These are phyloP conservation scores for Magnusiomyces tetraspermus DNA, from an alignment of 1,139 yeast species.

Conservation along the genomic window DNA sequence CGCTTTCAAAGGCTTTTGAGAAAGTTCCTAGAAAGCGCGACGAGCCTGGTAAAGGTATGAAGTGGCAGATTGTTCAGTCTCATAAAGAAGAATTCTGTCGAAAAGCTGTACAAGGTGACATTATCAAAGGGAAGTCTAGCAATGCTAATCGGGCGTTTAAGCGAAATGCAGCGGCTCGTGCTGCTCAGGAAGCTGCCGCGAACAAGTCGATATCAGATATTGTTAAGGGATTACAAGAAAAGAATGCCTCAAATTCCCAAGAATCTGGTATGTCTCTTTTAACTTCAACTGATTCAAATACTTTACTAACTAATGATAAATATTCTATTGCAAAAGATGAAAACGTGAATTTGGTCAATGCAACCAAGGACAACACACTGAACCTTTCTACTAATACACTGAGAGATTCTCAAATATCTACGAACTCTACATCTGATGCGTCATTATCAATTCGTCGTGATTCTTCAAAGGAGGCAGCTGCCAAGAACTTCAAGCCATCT, in stretches of 20 bases:
- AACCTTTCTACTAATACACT: neutral
- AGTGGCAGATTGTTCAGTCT: slow-evolving; percentile 89
- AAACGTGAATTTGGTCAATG: too few relatives aligned
- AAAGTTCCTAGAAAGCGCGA: slow-evolving; percentile 91
- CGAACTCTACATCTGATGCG: too few relatives aligned
- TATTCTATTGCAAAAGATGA: too few relatives aligned
- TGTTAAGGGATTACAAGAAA: neutral
- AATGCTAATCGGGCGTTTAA: neutral
- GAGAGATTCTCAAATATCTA: neutral
- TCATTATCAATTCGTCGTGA: too few relatives aligned
- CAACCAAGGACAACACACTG: too few relatives aligned
- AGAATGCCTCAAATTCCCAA: neutral
- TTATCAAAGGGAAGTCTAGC: slow-evolving; percentile 34
- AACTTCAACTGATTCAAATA: neutral
- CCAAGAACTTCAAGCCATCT: neutral
- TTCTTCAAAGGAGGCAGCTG: neutral
- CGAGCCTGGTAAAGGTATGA: slow-evolving; percentile 99
- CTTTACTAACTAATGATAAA: too few relatives aligned
- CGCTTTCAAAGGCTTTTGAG: slow-evolving; percentile 79
- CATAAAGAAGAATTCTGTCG: slow-evolving; percentile 76
- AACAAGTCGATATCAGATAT: neutral
- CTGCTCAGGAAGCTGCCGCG: neutral
- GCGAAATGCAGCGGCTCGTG: neutral
- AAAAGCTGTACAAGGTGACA: slow-evolving; percentile 57
- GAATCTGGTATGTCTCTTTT: neutral